Base-by-base conservation (phyloP, 805 yeast genomes). In the Zygosaccharomyces rouxii region DNA sequence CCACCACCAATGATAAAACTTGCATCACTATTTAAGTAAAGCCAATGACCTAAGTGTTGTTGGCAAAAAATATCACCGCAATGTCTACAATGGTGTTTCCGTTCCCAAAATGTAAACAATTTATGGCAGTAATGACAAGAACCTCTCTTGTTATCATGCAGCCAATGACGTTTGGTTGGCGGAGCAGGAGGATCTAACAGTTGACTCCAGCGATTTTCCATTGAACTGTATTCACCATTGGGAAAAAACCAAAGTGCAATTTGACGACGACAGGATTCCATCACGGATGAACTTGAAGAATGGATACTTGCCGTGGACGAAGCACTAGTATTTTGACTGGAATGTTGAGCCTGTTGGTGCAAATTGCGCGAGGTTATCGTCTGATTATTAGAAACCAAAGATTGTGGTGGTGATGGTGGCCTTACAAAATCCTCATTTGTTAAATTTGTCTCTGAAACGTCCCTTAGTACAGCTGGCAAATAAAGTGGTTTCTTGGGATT, bases 401-500 rank as follows among this genome's bases (percentile, higher is more conserved):
- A 47, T 10, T 44, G 51, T 35, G 48, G 57, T 13, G 56, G 55
- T 18, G 55, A 43, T n/a, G 56, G 63, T 51, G 49, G 63, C 58
- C 49, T 67, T 62, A 57, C 62, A 18, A 71, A 50, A 49, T 71
- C 74, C 41, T 71, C 75, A n/a, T 67, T 70, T 14, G 71, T 72
- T 38, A 73, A 58, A 43, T 73, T 73, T 1, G 77, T 73, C 49
- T 63, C 67, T 0, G 75, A 66, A 10, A 73, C 72, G 37, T 76
- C 75, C 55, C 87, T 76, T 45, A 90, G 72, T 9, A 90, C 98
- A 0, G 97, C 97, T 0, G 98, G 98, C 0, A 86, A 75, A 60
- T 89, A 90, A 71, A 90, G 71, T 7, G 97, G 97, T 59, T 87
- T 84, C 64, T 89, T 79, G 54, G 89, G 90, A 41, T 84, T 84